Base-by-base conservation (phyloP, 1,284 basidiomycete species). In the Psilocybe mexicana region DNA sequence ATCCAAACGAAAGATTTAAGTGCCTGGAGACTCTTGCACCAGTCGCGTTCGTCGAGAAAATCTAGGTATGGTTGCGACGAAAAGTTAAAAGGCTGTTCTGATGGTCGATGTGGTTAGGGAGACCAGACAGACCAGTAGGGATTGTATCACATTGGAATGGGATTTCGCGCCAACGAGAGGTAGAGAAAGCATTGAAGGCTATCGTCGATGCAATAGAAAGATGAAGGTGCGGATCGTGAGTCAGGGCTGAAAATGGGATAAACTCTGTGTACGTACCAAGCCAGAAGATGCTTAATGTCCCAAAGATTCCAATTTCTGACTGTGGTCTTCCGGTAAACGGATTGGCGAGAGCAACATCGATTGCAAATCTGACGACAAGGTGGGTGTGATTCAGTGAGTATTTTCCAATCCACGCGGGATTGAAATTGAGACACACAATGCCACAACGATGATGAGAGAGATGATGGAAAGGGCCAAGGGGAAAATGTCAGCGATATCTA, bases 141-240 rank as follows among this genome's bases (percentile, higher is more conserved):
- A 86, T 84, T 38, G 69, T 61, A 47, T 70, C 67, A 69, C 84
- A 85, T 28, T 74, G 65, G 57, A 81, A 68, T 4, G 82, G 80
- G 35, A 83, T 72, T 46, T 74, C 64, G 36, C 67, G 63, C 83
- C 83, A 86, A 40, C 83, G 79, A 14, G 79, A 76, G 10, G 81
- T 85, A 0, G 84, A 85, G 68, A 86, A 86, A 6, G 79, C 76
- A 62, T 83, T 85, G 75, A 83, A 82, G 1, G 77, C 83, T 86
- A 54, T 10, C 30, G 44, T 23, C 26, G 36, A 52, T 53, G 18
- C 54, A 43, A 10, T 25, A 33, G 35, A 25, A 7, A 30, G 35
- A 47, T 43, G 42, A 52, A 43, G 40, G 35, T 6, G 28, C 12
- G 14, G 40, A 28, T 30, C 14, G 33, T 1, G 7, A 44, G 10